These are phyloP conservation scores for Solanum sejunctum DNA, from an alignment of 257 asterid genomes.

Conservation along the genomic window DNA sequence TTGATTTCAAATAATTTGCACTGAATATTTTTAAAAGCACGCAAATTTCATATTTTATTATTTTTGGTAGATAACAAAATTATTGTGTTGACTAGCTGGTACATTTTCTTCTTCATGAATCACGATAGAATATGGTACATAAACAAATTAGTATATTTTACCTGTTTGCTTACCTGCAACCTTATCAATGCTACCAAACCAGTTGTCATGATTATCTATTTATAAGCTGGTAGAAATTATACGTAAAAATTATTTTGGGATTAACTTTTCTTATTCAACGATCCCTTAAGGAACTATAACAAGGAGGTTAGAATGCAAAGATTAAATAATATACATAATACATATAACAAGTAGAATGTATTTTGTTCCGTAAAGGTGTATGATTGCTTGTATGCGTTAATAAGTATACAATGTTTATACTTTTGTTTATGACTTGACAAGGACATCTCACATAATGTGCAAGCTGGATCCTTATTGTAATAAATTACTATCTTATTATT, in stretches of 20 bases:
- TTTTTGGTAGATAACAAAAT: no score
- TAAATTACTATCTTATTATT: not conserved
- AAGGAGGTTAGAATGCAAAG: not conserved
- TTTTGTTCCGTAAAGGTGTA: not conserved
- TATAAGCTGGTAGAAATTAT: not conserved
- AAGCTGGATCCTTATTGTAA: not conserved
- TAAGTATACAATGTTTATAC: no score
- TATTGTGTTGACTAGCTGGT: not conserved
- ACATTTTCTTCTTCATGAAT: not conserved
- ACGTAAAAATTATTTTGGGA: no score
- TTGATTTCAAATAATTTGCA: not conserved
- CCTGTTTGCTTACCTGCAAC: not conserved
- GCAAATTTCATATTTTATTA: not conserved
- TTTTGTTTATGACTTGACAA: not conserved
- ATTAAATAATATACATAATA: not conserved
- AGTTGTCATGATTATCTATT: not conserved
- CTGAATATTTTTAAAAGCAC: no score
- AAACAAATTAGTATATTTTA: not conserved
- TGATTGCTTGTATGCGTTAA: not conserved
- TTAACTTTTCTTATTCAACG: no score
- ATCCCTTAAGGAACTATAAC: not conserved
- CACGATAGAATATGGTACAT: no score
- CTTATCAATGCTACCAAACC: not conserved
- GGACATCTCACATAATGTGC: not conserved
- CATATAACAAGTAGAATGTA: not conserved